A percentile compares a stretch with the other conserved stretches of the same genome.
Conservation (phyloP, 1,284 basidiomycete genomes). For the Rhizoctonia solani region DNA sequence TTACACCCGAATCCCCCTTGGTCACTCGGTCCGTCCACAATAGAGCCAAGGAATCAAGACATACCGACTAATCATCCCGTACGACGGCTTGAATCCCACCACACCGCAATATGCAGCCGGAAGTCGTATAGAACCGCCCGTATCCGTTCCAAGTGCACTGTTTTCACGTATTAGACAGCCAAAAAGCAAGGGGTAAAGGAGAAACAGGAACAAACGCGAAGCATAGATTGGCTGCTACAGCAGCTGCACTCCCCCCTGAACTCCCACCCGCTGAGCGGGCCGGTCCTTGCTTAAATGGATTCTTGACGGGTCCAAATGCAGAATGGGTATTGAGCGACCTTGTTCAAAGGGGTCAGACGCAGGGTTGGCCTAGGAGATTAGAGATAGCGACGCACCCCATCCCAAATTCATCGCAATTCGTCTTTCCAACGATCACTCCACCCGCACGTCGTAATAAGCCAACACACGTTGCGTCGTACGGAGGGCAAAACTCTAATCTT, state of each 20-base stretch:
- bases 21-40: too few species aligned
- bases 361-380: too few species aligned
- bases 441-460: conserved; percentile 64
- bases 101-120: conserved; percentile 95
- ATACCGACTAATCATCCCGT: conserved; percentile 86
- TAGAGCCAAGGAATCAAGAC: conserved; percentile 30
- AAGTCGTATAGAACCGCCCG: conserved; percentile 90
- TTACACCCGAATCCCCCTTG: conserved; percentile 44
- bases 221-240: conserved; percentile 77
- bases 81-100: conserved; percentile 92
- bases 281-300: conserved; percentile 59
- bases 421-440: conserved; percentile 80
- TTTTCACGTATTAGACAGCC: neutral
- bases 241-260: conserved; percentile 82
- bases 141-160: conserved; percentile 92
- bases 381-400: conserved; percentile 74
- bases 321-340: conserved; percentile 78
- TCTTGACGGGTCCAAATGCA: conserved; percentile 74
- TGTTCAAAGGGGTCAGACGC: conserved; percentile 1
- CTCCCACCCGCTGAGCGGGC: conserved; percentile 76
- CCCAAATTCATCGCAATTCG: conserved; percentile 98
- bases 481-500: conserved; percentile 67
- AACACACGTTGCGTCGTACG: conserved; percentile 89
- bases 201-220: conserved; percentile 63
- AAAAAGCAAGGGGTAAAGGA: neutral